Evolutionary conservation across 768 basidiomycete species (phyloP), one percentile per base, ranked within the genome.

Genomic region (Boletellus sp.): DNA sequence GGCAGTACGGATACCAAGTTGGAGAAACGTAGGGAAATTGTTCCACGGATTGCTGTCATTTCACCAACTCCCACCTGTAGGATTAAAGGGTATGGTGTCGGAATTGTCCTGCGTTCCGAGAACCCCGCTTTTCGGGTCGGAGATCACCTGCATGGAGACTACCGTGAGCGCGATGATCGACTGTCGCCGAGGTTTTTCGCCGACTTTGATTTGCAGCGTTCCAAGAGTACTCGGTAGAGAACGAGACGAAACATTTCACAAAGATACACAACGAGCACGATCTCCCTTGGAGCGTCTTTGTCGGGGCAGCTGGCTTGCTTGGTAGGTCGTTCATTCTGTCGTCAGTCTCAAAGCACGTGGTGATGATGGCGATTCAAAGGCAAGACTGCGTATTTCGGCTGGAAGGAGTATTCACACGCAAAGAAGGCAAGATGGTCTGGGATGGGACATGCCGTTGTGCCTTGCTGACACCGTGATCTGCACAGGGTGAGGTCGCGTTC

Each of bases 401-500:
- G 47, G 52, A 53, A 48, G 22, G 52, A 53, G 13, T 31, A 53
- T 36, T 37, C 52, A 2, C 47, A 41, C 19, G 43, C 52, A 22
- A 48, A 53, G 33, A 45, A 53, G 40, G 73, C 66, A 34, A 69
- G 63, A 17, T 31, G 8, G 10, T 34, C 19, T 9, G 9, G 24
- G 3, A 13, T 15, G 22, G 19, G 33, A 34, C 17, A 2, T 6
- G 13, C 23, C 26, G 7, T 3, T 5, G 15, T 15, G 13, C 7
- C 6, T 17, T n/a, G 44, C 47, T 47, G 37, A 35, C 20, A 10
- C 28, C 3, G 16, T 11, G n/a, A 11, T 24, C 33, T 19, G 33
- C 34, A 3, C 44, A 75, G 70, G 80, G 80, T 8, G 77, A 82
- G 51, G 71, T 68, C 1, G 75, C 70, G 16, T 83, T 79, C 52